Conservation (phyloP, 768 basidiomycete species). For the Krasilnikovozyma curviuscula region DNA sequence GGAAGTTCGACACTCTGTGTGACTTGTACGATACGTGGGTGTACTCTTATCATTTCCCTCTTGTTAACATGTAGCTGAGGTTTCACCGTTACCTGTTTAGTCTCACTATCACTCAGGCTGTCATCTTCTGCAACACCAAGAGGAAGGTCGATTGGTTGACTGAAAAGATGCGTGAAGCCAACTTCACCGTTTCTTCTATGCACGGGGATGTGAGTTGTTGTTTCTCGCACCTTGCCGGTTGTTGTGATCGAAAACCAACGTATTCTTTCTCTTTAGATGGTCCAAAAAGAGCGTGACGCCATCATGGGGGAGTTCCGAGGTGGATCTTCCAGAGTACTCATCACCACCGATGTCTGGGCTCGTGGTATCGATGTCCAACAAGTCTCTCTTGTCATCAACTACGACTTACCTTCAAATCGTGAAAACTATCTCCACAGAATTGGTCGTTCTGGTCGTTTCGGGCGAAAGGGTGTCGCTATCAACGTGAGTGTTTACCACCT, state of each 20-base stretch:
- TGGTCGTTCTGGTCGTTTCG: constrained; percentile 96
- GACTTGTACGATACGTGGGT: constrained; percentile 76
- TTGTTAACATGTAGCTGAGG: neutral
- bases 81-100: constrained; percentile 1
- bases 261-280: constrained; percentile 39
- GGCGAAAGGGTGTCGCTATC: constrained; percentile 97
- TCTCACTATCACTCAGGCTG: constrained; percentile 94
- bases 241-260: neutral
- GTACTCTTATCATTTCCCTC: neutral
- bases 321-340: constrained; percentile 69
- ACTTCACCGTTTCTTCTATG: constrained; percentile 70
- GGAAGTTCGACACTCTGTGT: constrained; percentile 96
- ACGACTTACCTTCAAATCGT: constrained; percentile 11
- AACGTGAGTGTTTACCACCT: constrained; percentile 54
- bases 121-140: constrained; percentile 96
- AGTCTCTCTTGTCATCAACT: constrained; percentile 92
- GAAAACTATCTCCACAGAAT: constrained; percentile 75
- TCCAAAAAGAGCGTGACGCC: constrained; percentile 80
- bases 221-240: neutral
- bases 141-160: constrained; percentile 99
- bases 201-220: constrained; percentile 11
- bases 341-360: constrained; percentile 93
- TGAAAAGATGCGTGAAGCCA: constrained; percentile 96
- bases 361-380: constrained; percentile 97
- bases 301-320: constrained; percentile 94